phyloP scores from a whole-genome alignment of 176 grass and related monocot genomes.

The Microstegium vimineum region DNA sequence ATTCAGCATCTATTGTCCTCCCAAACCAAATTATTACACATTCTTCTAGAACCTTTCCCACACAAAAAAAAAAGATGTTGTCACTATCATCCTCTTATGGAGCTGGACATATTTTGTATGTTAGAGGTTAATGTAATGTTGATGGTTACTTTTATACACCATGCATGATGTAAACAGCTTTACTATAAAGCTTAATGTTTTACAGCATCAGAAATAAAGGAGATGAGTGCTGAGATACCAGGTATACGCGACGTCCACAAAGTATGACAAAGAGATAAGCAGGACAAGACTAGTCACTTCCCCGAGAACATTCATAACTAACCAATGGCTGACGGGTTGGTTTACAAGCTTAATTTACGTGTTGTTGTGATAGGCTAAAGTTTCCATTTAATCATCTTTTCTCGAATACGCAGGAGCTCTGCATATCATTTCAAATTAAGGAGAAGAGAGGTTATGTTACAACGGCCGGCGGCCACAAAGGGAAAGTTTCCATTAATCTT shows the following conservation, averaged over 20 bases:
- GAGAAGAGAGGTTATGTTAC: no score
- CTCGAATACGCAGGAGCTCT: no score
- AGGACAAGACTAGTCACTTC: background rate
- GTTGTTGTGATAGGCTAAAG: background rate
- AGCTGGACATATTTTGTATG: background rate
- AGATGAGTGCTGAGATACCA: background rate
- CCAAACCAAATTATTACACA: background rate
- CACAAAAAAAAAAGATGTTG: background rate
- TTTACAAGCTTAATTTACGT: background rate
- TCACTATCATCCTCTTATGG: background rate
- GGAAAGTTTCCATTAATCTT: background rate
- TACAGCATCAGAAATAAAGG: background rate
- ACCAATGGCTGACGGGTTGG: background rate
- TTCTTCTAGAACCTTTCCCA: background rate
- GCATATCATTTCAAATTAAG: no score
- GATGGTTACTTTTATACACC: background rate
- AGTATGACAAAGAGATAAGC: background rate
- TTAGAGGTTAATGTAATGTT: background rate
- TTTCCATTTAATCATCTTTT: no score
- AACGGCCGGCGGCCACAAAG: no score
- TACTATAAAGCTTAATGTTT: background rate
- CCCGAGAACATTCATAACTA: background rate
- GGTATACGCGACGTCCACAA: background rate
- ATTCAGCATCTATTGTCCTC: background rate
- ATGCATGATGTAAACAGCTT: background rate